Conservation (phyloP, 2,329 filamentous ascomycete genomes). For the Epichloe hybrida region DNA sequence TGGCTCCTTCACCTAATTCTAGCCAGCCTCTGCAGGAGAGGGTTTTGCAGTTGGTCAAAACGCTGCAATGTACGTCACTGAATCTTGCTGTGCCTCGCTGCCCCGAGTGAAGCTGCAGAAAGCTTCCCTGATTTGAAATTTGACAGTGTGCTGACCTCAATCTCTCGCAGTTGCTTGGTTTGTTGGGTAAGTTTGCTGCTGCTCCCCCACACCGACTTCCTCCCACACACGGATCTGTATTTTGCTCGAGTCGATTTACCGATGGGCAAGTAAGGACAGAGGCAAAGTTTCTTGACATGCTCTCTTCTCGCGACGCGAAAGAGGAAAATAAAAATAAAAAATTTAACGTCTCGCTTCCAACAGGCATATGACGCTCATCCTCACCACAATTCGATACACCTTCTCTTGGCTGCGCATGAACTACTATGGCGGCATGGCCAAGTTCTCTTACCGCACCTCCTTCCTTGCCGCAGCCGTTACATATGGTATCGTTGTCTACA, state of each 20-base stretch:
- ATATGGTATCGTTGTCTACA: conserved; percentile 98
- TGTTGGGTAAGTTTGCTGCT: conserved; percentile 49
- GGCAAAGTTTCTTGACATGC: neutral
- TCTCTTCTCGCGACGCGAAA: no score
- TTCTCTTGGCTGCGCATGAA: conserved; percentile 85
- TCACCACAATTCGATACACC: conserved; percentile 69
- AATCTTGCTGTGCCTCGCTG: neutral
- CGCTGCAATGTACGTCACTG: conserved; percentile 67
- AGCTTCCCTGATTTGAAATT: neutral
- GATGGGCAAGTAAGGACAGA: neutral
- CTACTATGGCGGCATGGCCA: conserved; percentile 63
- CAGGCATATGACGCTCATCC: conserved; percentile 76
- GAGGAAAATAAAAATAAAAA: no score
- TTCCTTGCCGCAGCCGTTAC: conserved; percentile 83
- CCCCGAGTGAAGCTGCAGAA: neutral
- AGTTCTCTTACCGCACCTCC: conserved; percentile 76
- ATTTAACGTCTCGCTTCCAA: conserved; percentile 9
- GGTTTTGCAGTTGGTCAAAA: conserved; percentile 67
- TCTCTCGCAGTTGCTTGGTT: conserved; percentile 59
- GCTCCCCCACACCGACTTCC: conserved; percentile 4
- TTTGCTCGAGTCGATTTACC: neutral
- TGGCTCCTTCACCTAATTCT: conserved; percentile 55
- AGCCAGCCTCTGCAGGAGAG: conserved; percentile 60
- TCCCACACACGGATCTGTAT: neutral
- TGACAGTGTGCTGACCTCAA: conserved; percentile 20